Conservation (phyloP, 371 early-diverging fungal genomes). For the Coemansia sp. region DNA sequence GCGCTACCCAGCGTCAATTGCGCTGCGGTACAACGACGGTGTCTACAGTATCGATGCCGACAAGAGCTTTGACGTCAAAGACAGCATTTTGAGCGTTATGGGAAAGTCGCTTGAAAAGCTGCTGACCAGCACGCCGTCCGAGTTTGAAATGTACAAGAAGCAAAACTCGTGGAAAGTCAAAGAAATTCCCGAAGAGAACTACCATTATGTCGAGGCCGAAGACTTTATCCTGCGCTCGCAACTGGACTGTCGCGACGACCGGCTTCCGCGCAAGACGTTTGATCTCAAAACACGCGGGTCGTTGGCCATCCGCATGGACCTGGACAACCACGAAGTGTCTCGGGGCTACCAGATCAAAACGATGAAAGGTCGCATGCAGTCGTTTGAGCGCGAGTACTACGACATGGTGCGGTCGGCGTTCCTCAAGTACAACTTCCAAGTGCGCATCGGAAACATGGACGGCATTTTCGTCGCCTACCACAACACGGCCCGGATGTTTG, state of each 20-base stretch:
- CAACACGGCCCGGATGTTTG: slow-evolving; percentile 87
- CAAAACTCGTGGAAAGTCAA: slow-evolving; percentile 53
- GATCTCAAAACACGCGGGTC: slow-evolving; percentile 93
- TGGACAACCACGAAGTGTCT: slow-evolving; percentile 67
- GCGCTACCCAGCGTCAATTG: slow-evolving; percentile 63
- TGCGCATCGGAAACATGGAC: slow-evolving; percentile 95
- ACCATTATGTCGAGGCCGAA: slow-evolving; percentile 56
- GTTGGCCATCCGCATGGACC: slow-evolving; percentile 81
- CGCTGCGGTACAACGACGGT: slow-evolving; percentile 66
- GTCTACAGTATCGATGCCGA: slow-evolving; percentile 84
- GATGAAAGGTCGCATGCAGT: slow-evolving; percentile 65
- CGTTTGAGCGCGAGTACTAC: slow-evolving; percentile 92
- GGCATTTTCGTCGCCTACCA: slow-evolving; percentile 94
- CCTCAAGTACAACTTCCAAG: slow-evolving; percentile 90
- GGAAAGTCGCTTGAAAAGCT: slow-evolving; percentile 87
- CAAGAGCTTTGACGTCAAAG: slow-evolving; percentile 68
- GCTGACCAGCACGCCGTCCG: slow-evolving; percentile 64
- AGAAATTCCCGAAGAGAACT: slow-evolving; percentile 44
- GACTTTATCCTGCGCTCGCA: slow-evolving; percentile 86
- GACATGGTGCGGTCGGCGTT: slow-evolving; percentile 90
- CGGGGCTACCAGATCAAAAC: slow-evolving; percentile 52
- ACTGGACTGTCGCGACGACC: slow-evolving; percentile 80
- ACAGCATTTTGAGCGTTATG: slow-evolving; percentile 64
- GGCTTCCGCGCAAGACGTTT: slow-evolving; percentile 78
- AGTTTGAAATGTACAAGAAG: slow-evolving; percentile 69